A percentile compares a stretch with the other conserved stretches of the same genome.
These are phyloP conservation scores for Pichia californica DNA, from an alignment of 805 yeast genomes.

Conservation along the genomic window DNA sequence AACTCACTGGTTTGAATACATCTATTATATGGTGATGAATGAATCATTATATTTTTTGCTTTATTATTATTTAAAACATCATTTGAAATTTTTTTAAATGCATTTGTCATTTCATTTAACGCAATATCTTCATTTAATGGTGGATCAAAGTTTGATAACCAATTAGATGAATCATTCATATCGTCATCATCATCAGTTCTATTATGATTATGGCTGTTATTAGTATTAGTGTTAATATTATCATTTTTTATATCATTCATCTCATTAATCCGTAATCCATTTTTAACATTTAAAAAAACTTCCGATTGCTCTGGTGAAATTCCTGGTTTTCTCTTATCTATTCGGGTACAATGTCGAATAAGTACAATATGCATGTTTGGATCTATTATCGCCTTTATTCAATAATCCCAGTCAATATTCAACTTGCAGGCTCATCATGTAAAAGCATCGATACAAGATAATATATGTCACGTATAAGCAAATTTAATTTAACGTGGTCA, in stretches of 20 bases:
- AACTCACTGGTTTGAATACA: conserved; percentile 37
- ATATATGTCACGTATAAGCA: too few relatives aligned
- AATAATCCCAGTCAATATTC: too few relatives aligned
- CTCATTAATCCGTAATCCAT: not conserved
- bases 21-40: conserved; percentile 39
- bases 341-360: conserved; percentile 29
- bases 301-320: conserved; percentile 10
- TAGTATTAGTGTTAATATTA: too few relatives aligned
- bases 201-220: too few relatives aligned
- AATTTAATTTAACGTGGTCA: too few relatives aligned
- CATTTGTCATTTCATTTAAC: conserved; percentile 22
- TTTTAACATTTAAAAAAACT: not conserved
- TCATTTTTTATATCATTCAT: not conserved
- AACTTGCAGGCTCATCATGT: too few relatives aligned
- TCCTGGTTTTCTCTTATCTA: conserved; percentile 22
- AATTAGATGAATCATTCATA: conserved; percentile 19
- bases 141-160: conserved; percentile 33
- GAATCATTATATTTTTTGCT: conserved; percentile 23
- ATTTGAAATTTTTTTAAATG: conserved; percentile 22
- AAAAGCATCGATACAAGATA: too few relatives aligned
- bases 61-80: conserved; percentile 15
- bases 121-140: conserved; percentile 26
- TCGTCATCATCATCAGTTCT: not conserved
- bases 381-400: too few relatives aligned
- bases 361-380: conserved; percentile 28